Conservation (phyloP, 2,329 filamentous ascomycete genomes). For the Fusarium equiseti region DNA sequence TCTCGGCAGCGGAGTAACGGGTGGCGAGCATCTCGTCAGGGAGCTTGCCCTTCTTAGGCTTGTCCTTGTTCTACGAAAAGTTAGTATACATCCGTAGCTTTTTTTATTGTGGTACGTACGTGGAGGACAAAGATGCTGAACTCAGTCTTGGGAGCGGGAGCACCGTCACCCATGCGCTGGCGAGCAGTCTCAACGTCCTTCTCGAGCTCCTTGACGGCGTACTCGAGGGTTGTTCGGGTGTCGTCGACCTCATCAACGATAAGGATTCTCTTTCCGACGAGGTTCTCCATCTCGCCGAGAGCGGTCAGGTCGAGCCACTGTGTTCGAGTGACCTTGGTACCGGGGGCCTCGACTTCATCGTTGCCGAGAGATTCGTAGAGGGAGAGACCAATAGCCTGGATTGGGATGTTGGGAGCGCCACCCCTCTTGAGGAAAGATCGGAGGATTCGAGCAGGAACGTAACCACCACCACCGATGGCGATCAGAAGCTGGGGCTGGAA, state of each 20-base stretch:
- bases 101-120: conserved; percentile 61
- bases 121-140: conserved; percentile 98
- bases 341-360: conserved; percentile 73
- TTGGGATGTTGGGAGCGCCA: conserved; percentile 92
- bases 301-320: conserved; percentile 96
- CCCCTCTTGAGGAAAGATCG: conserved; percentile 96
- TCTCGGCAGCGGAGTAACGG: conserved; percentile 87
- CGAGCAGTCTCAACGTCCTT: conserved; percentile 92
- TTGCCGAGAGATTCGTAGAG: conserved; percentile 88
- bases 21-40: conserved; percentile 81
- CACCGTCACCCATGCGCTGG: conserved; percentile 74
- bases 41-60: conserved; percentile 90
- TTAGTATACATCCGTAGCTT: conserved; percentile 15
- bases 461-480: conserved; percentile 96
- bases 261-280: conserved; percentile 48
- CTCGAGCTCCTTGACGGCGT: conserved; percentile 90
- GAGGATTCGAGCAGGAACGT: conserved; percentile 95
- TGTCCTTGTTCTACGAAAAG: conserved; percentile 86
- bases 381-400: conserved; percentile 97
- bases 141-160: conserved; percentile 73
- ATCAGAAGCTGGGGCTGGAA: conserved; percentile 98
- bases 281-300: conserved; percentile 75
- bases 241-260: conserved; percentile 81
- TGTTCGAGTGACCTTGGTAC: conserved; percentile 95
- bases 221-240: conserved; percentile 92